A percentile compares a stretch with the other conserved stretches of the same genome.
These are phyloP conservation scores for Botryotinia narcissicola DNA, from an alignment of 2,329 filamentous ascomycete species.

Conservation along the genomic window DNA sequence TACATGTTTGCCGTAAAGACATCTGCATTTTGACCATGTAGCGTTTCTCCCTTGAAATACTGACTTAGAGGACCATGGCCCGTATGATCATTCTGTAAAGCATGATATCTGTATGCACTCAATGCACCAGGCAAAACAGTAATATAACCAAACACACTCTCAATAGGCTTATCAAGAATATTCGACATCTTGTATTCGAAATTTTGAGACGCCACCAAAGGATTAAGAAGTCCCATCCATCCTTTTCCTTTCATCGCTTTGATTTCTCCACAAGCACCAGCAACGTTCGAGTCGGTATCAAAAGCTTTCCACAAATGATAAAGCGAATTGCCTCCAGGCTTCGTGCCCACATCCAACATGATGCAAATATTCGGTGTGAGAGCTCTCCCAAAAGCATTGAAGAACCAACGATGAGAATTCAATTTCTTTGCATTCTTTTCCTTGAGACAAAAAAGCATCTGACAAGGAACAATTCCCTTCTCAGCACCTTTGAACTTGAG, in stretches of 20 bases:
- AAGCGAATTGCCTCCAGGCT: constrained; percentile 82
- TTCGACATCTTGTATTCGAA: constrained; percentile 99
- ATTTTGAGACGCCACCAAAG: constrained; percentile 93
- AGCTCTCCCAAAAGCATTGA: constrained; percentile 92
- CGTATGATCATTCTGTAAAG: constrained; percentile 92
- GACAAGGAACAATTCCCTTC: constrained; percentile 96
- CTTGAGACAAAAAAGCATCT: constrained; percentile 98
- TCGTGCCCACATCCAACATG: constrained; percentile 91
- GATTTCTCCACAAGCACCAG: constrained; percentile 95
- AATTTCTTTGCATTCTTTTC: constrained; percentile 97
- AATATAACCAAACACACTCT: constrained; percentile 97
- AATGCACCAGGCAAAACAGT: constrained; percentile 93
- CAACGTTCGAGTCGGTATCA: constrained; percentile 95
- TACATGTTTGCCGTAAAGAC: constrained; percentile 99
- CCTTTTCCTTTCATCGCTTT: constrained; percentile 91
- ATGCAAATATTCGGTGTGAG: constrained; percentile 97
- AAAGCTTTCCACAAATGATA: constrained; percentile 99
- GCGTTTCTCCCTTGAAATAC: constrained; percentile 98
- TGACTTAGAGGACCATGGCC: constrained; percentile 94
- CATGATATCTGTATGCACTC: constrained; percentile 93
- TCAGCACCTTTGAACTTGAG: constrained; percentile 99
- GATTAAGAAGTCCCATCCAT: constrained; percentile 82
- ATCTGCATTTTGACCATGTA: constrained; percentile 93
- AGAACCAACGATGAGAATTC: constrained; percentile 98
- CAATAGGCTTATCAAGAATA: constrained; percentile 94